Percentiles rank a stretch among this genome's conserved stretches.
These are phyloP conservation scores for Histomonas meleagridis DNA, from an alignment of 208 protist genomes.

Conservation along the genomic window DNA sequence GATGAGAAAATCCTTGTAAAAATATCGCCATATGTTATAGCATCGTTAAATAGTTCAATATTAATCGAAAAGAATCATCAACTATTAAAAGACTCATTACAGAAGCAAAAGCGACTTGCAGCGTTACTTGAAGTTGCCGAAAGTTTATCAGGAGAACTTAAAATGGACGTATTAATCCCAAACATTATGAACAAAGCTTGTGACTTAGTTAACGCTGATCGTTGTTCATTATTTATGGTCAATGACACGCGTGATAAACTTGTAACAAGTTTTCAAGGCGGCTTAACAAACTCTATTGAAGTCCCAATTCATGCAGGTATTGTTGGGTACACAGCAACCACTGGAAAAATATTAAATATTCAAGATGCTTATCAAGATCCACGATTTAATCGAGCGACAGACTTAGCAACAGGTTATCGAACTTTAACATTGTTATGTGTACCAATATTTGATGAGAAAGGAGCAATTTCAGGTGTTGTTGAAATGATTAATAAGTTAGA, in stretches of 20 bases:
- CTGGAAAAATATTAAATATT: constrained; percentile 16
- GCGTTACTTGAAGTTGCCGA: not conserved
- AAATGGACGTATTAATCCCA: not conserved
- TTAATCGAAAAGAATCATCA: not conserved
- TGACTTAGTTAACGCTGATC: not conserved
- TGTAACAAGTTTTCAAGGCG: not conserved
- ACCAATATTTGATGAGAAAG: constrained; percentile 38
- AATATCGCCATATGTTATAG: not conserved
- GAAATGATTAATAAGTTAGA: constrained; percentile 50
- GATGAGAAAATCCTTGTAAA: not conserved
- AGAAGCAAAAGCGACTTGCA: not conserved
- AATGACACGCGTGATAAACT: not conserved
- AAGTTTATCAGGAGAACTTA: not conserved
- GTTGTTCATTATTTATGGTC: not conserved
- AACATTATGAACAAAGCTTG: not conserved
- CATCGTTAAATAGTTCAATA: not conserved
- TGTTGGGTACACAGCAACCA: constrained; percentile 33
- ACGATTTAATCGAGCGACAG: not conserved
- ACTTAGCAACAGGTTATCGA: not conserved
- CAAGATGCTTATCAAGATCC: constrained; percentile 18
- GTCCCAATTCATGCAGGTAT: constrained; percentile 4
- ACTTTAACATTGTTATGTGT: not conserved
- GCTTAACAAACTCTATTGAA: not conserved
- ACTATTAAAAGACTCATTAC: not conserved
- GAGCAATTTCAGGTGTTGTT: constrained; percentile 45